These are phyloP conservation scores for Trichoderma aggressivum DNA, from an alignment of 2,329 filamentous ascomycete genomes.

Conservation along the genomic window DNA sequence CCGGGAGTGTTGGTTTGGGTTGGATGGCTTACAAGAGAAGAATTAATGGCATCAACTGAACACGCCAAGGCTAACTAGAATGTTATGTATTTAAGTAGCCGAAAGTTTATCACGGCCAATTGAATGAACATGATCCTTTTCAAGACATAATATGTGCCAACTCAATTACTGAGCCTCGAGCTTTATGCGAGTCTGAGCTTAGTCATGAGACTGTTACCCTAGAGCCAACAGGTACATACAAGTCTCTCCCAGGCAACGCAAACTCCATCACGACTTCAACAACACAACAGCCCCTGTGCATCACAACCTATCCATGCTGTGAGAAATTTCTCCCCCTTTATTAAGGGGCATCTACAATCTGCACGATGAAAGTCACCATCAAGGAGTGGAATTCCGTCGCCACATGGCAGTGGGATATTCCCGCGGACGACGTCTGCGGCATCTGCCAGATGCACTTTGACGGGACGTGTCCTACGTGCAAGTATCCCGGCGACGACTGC, in stretches of 20 bases:
- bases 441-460: constrained; percentile 99
- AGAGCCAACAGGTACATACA: neutral
- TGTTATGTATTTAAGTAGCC: neutral
- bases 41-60: neutral
- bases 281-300: neutral
- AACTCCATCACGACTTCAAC: neutral
- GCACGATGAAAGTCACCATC: constrained; percentile 87
- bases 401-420: constrained; percentile 96
- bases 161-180: neutral
- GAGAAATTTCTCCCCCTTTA: neutral
- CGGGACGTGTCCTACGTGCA: constrained; percentile 95
- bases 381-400: constrained; percentile 91
- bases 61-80: neutral
- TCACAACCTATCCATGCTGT: neutral
- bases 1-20: constrained; percentile 4
- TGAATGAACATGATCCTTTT: neutral
- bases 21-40: constrained; percentile 16
- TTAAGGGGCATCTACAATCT: neutral
- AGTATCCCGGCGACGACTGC: constrained; percentile 95
- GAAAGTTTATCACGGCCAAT: neutral
- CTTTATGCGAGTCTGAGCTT: neutral
- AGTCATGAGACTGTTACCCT: constrained; percentile 10
- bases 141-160: neutral
- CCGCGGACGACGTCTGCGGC: constrained; percentile 94
- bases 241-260: neutral